Conservation (phyloP, 129 eudicot species). For the Helichrysum umbraculigerum region DNA sequence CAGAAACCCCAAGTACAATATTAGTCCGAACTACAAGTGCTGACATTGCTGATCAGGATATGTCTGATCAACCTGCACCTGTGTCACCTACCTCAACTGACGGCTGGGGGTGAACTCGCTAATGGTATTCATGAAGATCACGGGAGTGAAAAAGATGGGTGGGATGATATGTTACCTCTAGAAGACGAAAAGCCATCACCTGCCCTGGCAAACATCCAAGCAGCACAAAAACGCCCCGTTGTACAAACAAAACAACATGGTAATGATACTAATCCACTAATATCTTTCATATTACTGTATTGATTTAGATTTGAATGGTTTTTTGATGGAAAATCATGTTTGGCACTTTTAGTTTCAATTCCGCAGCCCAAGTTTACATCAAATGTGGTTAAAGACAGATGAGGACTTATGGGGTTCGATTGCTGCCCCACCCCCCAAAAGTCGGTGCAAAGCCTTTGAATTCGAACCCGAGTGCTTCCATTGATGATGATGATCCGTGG, state of each 20-base stretch:
- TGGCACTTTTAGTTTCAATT: constrained; percentile 36
- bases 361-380: constrained; percentile 55
- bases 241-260: constrained; percentile 74
- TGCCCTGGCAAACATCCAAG: constrained; percentile 80
- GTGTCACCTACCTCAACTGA: constrained; percentile 85
- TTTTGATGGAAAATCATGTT: too few species aligned
- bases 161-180: constrained; percentile 95
- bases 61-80: constrained; percentile 59
- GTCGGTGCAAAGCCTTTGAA: constrained; percentile 29
- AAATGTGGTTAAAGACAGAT: constrained; percentile 57
- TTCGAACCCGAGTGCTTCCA: constrained; percentile 34
- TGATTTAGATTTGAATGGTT: background rate
- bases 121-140: constrained; percentile 63
- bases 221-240: constrained; percentile 94
- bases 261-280: constrained; percentile 17
- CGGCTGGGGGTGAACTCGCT: constrained; percentile 97
- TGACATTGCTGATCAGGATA: constrained; percentile 48
- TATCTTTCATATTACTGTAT: background rate
- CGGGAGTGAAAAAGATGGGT: constrained; percentile 80
- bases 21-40: constrained; percentile 38
- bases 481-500: constrained; percentile 71
- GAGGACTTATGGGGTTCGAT: constrained; percentile 85
- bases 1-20: constrained; percentile 38
- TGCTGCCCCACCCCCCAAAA: constrained; percentile 74
- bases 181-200: constrained; percentile 80